phyloP scores from a whole-genome alignment of 2,329 filamentous ascomycete species.

The Pseudocercospora crystallina region DNA sequence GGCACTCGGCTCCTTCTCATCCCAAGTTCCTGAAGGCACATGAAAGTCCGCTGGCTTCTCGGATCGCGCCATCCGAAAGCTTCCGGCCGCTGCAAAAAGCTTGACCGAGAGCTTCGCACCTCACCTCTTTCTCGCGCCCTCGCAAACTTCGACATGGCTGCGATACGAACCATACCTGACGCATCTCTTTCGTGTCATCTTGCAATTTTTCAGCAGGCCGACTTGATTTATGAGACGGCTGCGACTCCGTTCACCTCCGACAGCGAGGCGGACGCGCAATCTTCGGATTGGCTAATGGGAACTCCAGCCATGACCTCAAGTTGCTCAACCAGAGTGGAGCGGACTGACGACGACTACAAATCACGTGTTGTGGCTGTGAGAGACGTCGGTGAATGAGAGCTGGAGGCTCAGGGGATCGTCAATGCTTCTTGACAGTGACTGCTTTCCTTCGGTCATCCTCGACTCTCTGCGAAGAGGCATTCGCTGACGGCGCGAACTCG shows the following conservation, averaged over 20 bases:
- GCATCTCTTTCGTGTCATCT: neutral
- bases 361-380: conserved; percentile 12
- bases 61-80: too few species aligned
- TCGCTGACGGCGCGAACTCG: conserved; percentile 1
- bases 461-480: neutral
- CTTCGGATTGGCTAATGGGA: neutral
- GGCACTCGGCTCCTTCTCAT: too few species aligned
- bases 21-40: too few species aligned
- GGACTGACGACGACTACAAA: conserved; percentile 8
- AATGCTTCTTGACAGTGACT: neutral
- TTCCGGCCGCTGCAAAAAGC: too few species aligned
- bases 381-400: conserved; percentile 5
- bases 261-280: neutral
- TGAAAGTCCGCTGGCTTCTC: too few species aligned
- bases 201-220: neutral
- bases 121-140: too few species aligned
- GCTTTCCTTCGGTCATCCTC: neutral
- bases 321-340: conserved; percentile 1
- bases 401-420: conserved; percentile 2
- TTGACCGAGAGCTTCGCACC: too few species aligned
- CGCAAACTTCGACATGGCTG: too few species aligned
- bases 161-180: neutral
- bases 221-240: neutral
- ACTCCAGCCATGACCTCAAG: conserved; percentile 4
- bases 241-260: too few species aligned